These are phyloP conservation scores for Chaetoscypha palmicola DNA, from an alignment of 2,329 filamentous ascomycete species.

Conservation along the genomic window DNA sequence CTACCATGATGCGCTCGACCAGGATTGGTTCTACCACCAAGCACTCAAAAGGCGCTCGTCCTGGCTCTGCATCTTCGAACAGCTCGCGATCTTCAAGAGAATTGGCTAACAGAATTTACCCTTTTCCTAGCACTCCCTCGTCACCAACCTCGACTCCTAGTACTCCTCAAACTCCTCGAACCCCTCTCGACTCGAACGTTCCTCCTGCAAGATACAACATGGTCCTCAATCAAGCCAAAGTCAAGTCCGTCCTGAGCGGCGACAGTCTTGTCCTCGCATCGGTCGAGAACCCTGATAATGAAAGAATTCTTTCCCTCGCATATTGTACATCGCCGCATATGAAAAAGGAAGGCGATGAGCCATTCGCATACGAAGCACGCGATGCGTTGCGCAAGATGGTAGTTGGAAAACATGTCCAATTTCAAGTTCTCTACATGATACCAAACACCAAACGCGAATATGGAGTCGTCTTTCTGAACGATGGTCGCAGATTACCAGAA, in stretches of 20 bases:
- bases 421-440: slow-evolving; percentile 79
- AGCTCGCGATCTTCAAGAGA: slow-evolving; percentile 15
- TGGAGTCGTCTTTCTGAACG: slow-evolving; percentile 68
- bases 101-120: slow-evolving; percentile 32
- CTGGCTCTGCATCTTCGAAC: slow-evolving; percentile 9
- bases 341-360: slow-evolving; percentile 84
- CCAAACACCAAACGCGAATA: slow-evolving; percentile 84
- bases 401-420: slow-evolving; percentile 82
- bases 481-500: slow-evolving; percentile 73
- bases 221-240: slow-evolving; percentile 51
- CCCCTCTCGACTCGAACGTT: slow-evolving; percentile 21
- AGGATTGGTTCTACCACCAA: slow-evolving; percentile 25
- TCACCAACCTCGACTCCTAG: background rate
- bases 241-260: slow-evolving; percentile 91
- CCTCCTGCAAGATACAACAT: slow-evolving; percentile 30
- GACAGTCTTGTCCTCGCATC: slow-evolving; percentile 84
- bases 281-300: slow-evolving; percentile 71
- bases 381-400: slow-evolving; percentile 80
- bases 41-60: slow-evolving; percentile 5
- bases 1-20: too few relatives aligned
- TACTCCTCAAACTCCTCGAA: slow-evolving; percentile 12
- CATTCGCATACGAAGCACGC: slow-evolving; percentile 87
- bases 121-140: slow-evolving; percentile 24
- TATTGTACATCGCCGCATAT: slow-evolving; percentile 86
- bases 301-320: slow-evolving; percentile 82